Base-by-base conservation (phyloP, 495 filamentous ascomycete species). In the Delitschia confertaspora region DNA sequence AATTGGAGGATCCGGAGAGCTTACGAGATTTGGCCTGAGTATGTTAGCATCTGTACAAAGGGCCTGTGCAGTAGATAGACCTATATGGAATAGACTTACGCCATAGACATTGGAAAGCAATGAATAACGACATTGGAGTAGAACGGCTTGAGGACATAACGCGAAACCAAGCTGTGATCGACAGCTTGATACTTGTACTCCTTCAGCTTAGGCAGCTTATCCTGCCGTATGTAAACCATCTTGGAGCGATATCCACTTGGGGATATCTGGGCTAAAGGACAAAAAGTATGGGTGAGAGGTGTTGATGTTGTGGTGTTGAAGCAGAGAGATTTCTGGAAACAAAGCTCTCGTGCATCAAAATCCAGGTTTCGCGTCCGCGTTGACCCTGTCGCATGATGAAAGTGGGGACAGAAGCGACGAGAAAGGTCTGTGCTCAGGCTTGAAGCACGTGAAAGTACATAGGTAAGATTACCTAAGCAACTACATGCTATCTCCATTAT, bases 31-130 rank as follows among this genome's bases (percentile, higher is more conserved):
- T 38, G 76, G 76, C 36, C 75, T 79, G 56, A 25, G 44, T 32
- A 42, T 56, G 21, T 57, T 45, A 53, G 48, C 36, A 32, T 14
- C 6, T 35, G 46, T 58, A 45, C 32, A 33, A 35, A 37, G 8
- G 44, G 42, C n/a, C 8, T n/a, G 3, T 17, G 9, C 22, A 32
- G 20, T 11, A 18, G 10, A 29, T 21, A 24, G 11, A 1, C 11
- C 17, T 13, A 19, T 26, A 34, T 16, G 19, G n/a, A 29, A 10
- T 21, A 4, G 43, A 76, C 79, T 69, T 55, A 83, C 70, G 91
- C 91, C 91, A 98, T 96, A 59, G 65, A 83, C 79, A 93, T 83
- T 30, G 91, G 91, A 61, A 98, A 95, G 64, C 79, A 83, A 37
- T 86, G 73, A 66, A 98, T 95, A 55, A 91, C 93, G 49, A 86